phyloP scores from a whole-genome alignment of 2,329 filamentous ascomycete genomes.

The Oidium heveae region DNA sequence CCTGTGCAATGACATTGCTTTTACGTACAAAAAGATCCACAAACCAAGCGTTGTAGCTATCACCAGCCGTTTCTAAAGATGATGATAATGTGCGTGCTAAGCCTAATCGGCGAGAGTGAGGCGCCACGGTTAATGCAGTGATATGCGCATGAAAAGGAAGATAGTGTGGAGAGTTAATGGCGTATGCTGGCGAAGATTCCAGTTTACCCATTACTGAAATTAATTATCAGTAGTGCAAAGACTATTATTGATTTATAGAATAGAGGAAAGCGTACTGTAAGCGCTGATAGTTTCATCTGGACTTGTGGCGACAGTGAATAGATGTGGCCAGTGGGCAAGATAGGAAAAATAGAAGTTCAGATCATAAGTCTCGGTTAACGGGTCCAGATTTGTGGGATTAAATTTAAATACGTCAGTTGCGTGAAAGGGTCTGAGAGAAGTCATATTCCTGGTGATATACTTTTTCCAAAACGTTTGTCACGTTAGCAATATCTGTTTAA shows the following conservation, averaged over 20 bases:
- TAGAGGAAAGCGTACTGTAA: slow-evolving; percentile 23
- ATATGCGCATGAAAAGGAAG: slow-evolving; percentile 99
- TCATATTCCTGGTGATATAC: slow-evolving; percentile 26
- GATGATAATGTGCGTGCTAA: slow-evolving; percentile 65
- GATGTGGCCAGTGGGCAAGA: slow-evolving; percentile 79
- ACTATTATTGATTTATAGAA: slow-evolving; percentile 29
- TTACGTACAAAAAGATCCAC: slow-evolving; percentile 83
- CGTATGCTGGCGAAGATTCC: slow-evolving; percentile 57
- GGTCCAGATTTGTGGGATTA: slow-evolving; percentile 87
- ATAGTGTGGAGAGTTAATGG: slow-evolving; percentile 60
- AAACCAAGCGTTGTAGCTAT: slow-evolving; percentile 74
- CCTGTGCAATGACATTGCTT: slow-evolving; percentile 68
- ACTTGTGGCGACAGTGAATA: slow-evolving; percentile 83
- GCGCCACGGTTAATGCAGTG: slow-evolving; percentile 80
- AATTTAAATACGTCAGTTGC: slow-evolving; percentile 69
- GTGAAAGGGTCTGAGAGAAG: slow-evolving; percentile 63
- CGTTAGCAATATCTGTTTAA: no score
- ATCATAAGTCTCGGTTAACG: slow-evolving; percentile 94
- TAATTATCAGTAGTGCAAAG: slow-evolving; percentile 1
- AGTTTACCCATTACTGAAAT: slow-evolving; percentile 55
- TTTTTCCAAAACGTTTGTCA: no score
- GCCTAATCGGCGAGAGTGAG: slow-evolving; percentile 60
- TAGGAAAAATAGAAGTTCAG: slow-evolving; percentile 90
- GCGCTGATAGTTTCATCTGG: slow-evolving; percentile 70
- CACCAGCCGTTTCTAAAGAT: slow-evolving; percentile 57